phyloP scores from a whole-genome alignment of 2,329 filamentous ascomycete species.

The Dothiorella sarmentorum region DNA sequence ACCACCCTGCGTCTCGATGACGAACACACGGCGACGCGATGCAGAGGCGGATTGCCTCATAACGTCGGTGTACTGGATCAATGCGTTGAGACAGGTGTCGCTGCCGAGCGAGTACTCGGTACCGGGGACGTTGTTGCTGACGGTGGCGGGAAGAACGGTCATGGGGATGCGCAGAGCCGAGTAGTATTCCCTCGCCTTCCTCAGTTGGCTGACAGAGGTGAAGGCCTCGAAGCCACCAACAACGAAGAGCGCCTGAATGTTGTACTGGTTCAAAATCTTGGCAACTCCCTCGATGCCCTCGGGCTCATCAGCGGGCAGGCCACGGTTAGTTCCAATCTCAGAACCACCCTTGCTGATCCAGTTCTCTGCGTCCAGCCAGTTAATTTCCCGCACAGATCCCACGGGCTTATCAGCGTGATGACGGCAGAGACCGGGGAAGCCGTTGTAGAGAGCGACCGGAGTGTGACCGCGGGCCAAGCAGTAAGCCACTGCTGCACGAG shows the following conservation, averaged over 20 bases:
- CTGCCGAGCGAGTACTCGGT: slow-evolving; percentile 96
- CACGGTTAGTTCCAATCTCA: slow-evolving; percentile 96
- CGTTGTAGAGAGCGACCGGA: slow-evolving; percentile 90
- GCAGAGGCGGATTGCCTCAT: slow-evolving; percentile 97
- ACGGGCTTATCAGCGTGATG: slow-evolving; percentile 82
- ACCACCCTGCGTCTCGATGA: slow-evolving; percentile 96
- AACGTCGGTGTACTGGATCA: slow-evolving; percentile 93
- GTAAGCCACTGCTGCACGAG: slow-evolving; percentile 88
- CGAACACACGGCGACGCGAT: slow-evolving; percentile 88
- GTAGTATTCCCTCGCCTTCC: slow-evolving; percentile 73
- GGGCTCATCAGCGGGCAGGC: slow-evolving; percentile 75
- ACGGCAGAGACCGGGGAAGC: slow-evolving; percentile 87
- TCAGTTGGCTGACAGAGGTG: slow-evolving; percentile 83
- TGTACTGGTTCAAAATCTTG: slow-evolving; percentile 77
- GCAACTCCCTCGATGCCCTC: slow-evolving; percentile 68
- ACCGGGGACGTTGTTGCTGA: slow-evolving; percentile 97
- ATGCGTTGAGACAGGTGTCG: slow-evolving; percentile 92
- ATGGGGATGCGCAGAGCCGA: slow-evolving; percentile 90
- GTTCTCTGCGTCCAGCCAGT: slow-evolving; percentile 89
- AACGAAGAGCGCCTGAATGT: slow-evolving; percentile 87
- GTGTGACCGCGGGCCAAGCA: slow-evolving; percentile 90
- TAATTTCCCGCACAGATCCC: slow-evolving; percentile 77
- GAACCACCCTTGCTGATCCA: slow-evolving; percentile 98
- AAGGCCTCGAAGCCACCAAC: slow-evolving; percentile 97
- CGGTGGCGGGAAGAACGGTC: slow-evolving; percentile 87